A percentile compares a stretch with the other conserved stretches of the same genome.
Evolutionary conservation across 2,329 filamentous ascomycete genomes (phyloP).

Genomic region (Apiospora rasikravindrae): DNA sequence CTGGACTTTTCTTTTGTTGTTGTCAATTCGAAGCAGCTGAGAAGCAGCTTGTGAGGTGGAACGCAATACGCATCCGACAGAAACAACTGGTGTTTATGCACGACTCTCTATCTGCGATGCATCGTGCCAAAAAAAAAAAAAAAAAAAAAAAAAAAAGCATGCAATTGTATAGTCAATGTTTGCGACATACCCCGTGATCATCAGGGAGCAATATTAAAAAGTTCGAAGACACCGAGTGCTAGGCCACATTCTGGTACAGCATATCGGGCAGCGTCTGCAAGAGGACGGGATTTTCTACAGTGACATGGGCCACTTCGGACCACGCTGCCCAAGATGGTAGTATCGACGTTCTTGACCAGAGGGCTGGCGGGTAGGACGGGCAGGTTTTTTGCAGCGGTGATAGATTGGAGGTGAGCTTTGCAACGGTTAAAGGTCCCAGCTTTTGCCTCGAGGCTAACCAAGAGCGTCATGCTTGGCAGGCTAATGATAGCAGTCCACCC

Average conservation of each 20-base stretch:
- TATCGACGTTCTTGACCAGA: neutral
- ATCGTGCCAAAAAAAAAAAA: slow-evolving; percentile 10
- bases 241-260: neutral
- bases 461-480: neutral
- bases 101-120: neutral
- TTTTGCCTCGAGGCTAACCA: neutral
- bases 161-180: neutral
- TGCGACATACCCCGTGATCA: neutral
- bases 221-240: too few species aligned
- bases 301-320: neutral
- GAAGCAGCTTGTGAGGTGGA: neutral
- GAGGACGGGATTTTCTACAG: neutral
- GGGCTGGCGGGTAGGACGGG: neutral
- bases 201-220: neutral
- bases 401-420: neutral
- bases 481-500: neutral
- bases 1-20: neutral
- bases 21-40: slow-evolving; percentile 1
- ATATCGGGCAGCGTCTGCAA: neutral
- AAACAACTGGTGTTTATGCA: slow-evolving; percentile 5
- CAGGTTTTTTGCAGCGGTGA: neutral
- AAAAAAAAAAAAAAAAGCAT: slow-evolving; percentile 12
- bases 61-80: neutral
- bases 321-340: neutral
- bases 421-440: slow-evolving; percentile 3